Evolutionary conservation across 2,329 filamentous ascomycete genomes (phyloP).

Genomic region (Cladosporium velox): DNA sequence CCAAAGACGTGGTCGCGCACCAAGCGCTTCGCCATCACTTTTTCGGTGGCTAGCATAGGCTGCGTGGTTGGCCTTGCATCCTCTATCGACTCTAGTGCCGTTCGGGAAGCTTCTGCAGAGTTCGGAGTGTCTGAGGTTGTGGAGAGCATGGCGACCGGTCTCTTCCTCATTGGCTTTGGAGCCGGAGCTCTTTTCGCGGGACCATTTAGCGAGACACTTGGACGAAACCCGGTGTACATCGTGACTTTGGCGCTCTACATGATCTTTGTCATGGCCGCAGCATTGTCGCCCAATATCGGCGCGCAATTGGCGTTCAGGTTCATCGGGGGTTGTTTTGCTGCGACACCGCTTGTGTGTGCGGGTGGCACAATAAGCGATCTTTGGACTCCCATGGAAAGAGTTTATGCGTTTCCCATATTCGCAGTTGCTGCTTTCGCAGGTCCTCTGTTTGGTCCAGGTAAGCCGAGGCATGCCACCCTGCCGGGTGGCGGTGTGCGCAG

Average conservation of each 20-base stretch:
- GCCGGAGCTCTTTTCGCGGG: slow-evolving; percentile 42
- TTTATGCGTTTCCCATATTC: slow-evolving; percentile 28
- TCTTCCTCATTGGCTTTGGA: slow-evolving; percentile 43
- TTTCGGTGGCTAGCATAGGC: slow-evolving; percentile 1
- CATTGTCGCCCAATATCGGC: slow-evolving; percentile 27
- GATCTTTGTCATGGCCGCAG: slow-evolving; percentile 26
- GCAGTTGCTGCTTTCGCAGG: slow-evolving; percentile 32
- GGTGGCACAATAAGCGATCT: slow-evolving; percentile 32
- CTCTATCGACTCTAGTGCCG: slow-evolving; percentile 19
- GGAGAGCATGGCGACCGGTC: slow-evolving; percentile 14
- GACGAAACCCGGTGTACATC: slow-evolving; percentile 30
- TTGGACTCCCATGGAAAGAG: slow-evolving; percentile 28
- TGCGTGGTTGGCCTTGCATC: slow-evolving; percentile 12
- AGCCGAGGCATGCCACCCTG: no score
- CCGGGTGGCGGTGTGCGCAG: no score
- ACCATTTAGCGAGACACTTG: slow-evolving; percentile 44
- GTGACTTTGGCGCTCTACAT: slow-evolving; percentile 23
- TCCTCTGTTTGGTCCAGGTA: slow-evolving; percentile 41
- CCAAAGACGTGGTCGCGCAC: slow-evolving; percentile 20
- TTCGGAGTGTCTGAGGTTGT: slow-evolving; percentile 21
- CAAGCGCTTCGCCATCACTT: slow-evolving; percentile 3
- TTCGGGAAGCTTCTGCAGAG: slow-evolving; percentile 1
- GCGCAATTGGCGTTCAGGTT: slow-evolving; percentile 29
- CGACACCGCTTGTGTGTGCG: slow-evolving; percentile 29
- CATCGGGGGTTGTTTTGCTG: slow-evolving; percentile 30